Base-by-base conservation (phyloP, 83 land plant genomes). In the Diphasiastrum complanatum region DNA sequence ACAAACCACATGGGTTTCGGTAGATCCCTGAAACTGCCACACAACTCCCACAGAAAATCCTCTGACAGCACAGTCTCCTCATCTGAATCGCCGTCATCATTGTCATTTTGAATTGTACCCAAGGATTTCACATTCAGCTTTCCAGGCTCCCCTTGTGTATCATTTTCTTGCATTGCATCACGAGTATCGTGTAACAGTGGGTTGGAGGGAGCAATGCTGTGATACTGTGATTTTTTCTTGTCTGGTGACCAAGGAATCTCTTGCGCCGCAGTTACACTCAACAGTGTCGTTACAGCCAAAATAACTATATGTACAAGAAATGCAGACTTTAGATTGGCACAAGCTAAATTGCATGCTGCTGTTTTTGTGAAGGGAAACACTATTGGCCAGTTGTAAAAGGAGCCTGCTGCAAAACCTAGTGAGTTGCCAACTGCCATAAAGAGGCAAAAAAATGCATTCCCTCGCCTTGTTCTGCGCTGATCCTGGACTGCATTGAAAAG, bases 351-450 rank as follows among this genome's bases (percentile, higher is more conserved):
- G 43, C 97, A 91, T 3, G 85, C 72, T 41, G 71, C 37, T 8
- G 95, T 91, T 22, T 59, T 18, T 22, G 90, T 84, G 81, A 91
- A 87, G 1, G 90, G 80, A 11, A 91, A 68, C 32, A 87, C 62
- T 30, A 64, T 58, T 59, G 45, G 79, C 97, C 86, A 91, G 47
- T 73, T 67, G 64, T 75, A 77, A 45, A 69, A 80, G 5, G 95
- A 65, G 28, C 97, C 97, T 54, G 95, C 70, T 5, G 95, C 95
- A 79, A 54, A 91, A 19, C 97, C 97, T 49, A 87, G 78, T n/a
- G 87, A 47, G 60, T 87, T 91, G 0, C 97, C 95, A 30, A 91
- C 64, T 45, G 97, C 97, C 89, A 91, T 91, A 60, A 91, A 91
- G 16, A 91, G 57, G 5, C 95, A 81, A 51, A 78, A 91, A 56